Percentiles rank a stretch among this genome's conserved stretches.
These are phyloP conservation scores for Ganoderma lingzhi DNA, from an alignment of 1,284 basidiomycete genomes.

Conservation along the genomic window DNA sequence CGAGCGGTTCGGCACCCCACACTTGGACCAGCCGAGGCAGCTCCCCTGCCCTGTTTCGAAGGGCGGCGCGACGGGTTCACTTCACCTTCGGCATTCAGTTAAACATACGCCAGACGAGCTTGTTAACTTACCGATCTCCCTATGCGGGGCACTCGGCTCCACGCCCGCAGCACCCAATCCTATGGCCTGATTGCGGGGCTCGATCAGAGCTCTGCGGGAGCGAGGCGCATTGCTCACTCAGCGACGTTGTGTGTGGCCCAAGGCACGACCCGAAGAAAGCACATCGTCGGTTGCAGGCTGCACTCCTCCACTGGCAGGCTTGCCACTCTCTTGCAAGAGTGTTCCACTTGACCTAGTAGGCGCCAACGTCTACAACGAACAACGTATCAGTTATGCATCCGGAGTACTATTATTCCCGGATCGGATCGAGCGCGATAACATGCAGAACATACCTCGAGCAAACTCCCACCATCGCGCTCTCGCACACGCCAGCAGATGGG, in stretches of 20 bases:
- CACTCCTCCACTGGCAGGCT: background rate
- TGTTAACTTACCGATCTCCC: constrained; percentile 5
- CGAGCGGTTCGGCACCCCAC: background rate
- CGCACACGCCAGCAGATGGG: background rate
- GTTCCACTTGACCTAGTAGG: background rate
- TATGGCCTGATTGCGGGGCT: background rate
- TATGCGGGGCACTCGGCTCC: constrained; percentile 2
- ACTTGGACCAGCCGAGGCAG: background rate
- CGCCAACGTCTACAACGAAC: background rate
- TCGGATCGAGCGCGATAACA: background rate
- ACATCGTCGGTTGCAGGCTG: background rate
- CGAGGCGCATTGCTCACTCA: background rate
- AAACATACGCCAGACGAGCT: constrained; percentile 3
- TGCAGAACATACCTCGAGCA: background rate
- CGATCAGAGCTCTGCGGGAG: constrained; percentile 4
- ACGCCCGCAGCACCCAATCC: background rate
- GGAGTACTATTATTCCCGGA: background rate
- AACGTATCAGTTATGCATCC: background rate
- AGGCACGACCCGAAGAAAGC: background rate
- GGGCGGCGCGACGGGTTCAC: background rate
- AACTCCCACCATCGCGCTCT: background rate
- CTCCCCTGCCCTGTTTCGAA: background rate
- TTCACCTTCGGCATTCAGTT: constrained; percentile 1
- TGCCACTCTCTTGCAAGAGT: background rate
- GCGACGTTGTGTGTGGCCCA: background rate